A percentile compares a stretch with the other conserved stretches of the same genome.
These are phyloP conservation scores for Candida taoyuanica DNA, from an alignment of 805 yeast species.

Conservation along the genomic window DNA sequence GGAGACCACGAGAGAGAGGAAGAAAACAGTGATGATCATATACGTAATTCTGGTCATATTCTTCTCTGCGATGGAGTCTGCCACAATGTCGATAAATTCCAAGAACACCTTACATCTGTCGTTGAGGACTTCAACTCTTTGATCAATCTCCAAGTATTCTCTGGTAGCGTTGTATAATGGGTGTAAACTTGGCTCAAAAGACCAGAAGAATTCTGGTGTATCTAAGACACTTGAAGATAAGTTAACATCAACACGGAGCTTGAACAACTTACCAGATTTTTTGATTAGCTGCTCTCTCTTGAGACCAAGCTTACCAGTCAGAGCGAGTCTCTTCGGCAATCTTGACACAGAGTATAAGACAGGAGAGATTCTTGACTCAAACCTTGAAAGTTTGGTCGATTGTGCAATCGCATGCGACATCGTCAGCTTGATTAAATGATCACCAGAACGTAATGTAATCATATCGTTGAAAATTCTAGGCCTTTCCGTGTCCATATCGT, in stretches of 20 bases:
- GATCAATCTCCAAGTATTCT: constrained; percentile 92
- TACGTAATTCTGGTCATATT: constrained; percentile 89
- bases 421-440: constrained; percentile 86
- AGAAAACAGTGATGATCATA: constrained; percentile 80
- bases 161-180: constrained; percentile 87
- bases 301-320: constrained; percentile 83
- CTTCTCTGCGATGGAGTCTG: constrained; percentile 90
- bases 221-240: constrained; percentile 86
- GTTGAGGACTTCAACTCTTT: constrained; percentile 87
- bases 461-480: constrained; percentile 88
- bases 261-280: constrained; percentile 87
- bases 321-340: constrained; percentile 83
- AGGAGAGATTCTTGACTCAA: constrained; percentile 87
- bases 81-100: constrained; percentile 88
- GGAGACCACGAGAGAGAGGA: constrained; percentile 73
- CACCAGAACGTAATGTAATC: constrained; percentile 86
- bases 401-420: constrained; percentile 97
- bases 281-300: constrained; percentile 79
- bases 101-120: constrained; percentile 91
- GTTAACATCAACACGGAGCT: constrained; percentile 89
- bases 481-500: constrained; percentile 52
- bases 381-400: constrained; percentile 84
- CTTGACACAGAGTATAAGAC: constrained; percentile 81
- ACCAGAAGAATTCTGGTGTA: constrained; percentile 97
- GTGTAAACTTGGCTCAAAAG: constrained; percentile 88